Evolutionary conservation across 768 basidiomycete species (phyloP).

Genomic region (Trametes villosa): DNA sequence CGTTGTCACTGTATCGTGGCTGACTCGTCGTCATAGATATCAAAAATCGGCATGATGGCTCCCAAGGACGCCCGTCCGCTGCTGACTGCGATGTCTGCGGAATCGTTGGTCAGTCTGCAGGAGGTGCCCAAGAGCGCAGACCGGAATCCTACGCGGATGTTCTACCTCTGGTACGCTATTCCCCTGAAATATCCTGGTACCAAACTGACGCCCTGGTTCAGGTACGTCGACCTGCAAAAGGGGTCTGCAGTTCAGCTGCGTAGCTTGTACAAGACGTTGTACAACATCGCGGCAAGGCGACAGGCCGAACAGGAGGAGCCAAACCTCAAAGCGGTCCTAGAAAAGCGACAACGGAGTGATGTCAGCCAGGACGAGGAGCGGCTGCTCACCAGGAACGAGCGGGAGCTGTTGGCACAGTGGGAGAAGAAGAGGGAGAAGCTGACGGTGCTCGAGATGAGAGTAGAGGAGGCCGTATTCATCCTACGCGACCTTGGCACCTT

Average conservation of each 20-base stretch:
- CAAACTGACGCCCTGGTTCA: slow-evolving; percentile 46
- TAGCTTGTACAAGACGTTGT: slow-evolving; percentile 87
- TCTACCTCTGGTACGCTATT: slow-evolving; percentile 81
- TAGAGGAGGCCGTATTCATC: slow-evolving; percentile 90
- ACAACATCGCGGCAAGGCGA: slow-evolving; percentile 78
- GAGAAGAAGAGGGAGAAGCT: slow-evolving; percentile 75
- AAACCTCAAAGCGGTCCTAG: slow-evolving; percentile 70
- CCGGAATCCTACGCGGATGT: slow-evolving; percentile 85
- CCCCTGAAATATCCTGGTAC: not conserved
- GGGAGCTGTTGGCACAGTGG: slow-evolving; percentile 74
- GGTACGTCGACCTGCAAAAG: slow-evolving; percentile 88
- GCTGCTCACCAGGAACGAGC: slow-evolving; percentile 70
- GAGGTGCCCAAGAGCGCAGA: slow-evolving; percentile 92
- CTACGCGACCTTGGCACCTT: slow-evolving; percentile 73
- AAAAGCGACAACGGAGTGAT: slow-evolving; percentile 81
- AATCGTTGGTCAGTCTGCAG: slow-evolving; percentile 87
- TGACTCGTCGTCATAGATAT: slow-evolving; percentile 59
- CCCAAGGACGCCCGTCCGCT: slow-evolving; percentile 84
- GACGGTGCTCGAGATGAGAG: slow-evolving; percentile 79
- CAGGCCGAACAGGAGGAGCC: slow-evolving; percentile 73
- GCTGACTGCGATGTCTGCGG: slow-evolving; percentile 75
- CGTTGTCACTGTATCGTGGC: slow-evolving; percentile 39
- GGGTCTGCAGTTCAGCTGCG: slow-evolving; percentile 79
- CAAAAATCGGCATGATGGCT: slow-evolving; percentile 92
- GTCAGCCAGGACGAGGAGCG: slow-evolving; percentile 77